Conservation (phyloP, 2,329 filamentous ascomycete genomes). For the Magnaporthiopsis poae region DNA sequence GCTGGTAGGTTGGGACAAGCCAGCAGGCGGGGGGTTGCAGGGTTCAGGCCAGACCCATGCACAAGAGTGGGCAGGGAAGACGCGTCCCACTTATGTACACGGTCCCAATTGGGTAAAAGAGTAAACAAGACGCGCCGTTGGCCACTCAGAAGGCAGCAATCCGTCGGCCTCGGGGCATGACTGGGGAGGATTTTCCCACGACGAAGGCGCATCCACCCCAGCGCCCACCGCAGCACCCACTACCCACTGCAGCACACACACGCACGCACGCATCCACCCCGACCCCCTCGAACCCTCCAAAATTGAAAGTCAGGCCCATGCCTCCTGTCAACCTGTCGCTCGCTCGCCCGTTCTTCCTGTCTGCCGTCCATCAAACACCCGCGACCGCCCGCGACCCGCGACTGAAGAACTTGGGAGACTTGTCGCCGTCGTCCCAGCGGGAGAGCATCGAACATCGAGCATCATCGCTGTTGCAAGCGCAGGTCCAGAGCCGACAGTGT, state of each 20-base stretch:
- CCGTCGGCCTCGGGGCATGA: background rate
- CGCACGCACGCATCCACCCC: background rate
- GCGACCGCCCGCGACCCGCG: background rate
- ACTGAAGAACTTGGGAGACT: background rate
- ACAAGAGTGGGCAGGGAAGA: slow-evolving; percentile 9
- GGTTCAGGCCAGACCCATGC: background rate
- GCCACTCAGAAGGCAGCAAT: slow-evolving; percentile 5
- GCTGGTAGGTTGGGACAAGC: background rate
- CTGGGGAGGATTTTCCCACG: background rate
- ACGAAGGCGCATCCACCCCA: background rate
- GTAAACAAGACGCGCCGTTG: slow-evolving; percentile 16
- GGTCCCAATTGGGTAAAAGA: slow-evolving; percentile 13
- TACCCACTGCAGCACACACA: background rate
- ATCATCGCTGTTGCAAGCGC: background rate
- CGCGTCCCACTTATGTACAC: slow-evolving; percentile 13
- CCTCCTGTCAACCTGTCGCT: background rate
- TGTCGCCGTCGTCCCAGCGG: background rate
- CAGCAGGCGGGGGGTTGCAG: background rate
- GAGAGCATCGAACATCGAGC: background rate
- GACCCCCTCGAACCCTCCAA: background rate
- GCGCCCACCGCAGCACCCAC: background rate
- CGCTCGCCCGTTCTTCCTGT: background rate
- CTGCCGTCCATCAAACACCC: background rate
- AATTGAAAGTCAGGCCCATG: background rate
- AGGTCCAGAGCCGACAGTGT: background rate